phyloP scores from a whole-genome alignment of 352 stramenopile genomes.

The Pythium vanterpoolii region DNA sequence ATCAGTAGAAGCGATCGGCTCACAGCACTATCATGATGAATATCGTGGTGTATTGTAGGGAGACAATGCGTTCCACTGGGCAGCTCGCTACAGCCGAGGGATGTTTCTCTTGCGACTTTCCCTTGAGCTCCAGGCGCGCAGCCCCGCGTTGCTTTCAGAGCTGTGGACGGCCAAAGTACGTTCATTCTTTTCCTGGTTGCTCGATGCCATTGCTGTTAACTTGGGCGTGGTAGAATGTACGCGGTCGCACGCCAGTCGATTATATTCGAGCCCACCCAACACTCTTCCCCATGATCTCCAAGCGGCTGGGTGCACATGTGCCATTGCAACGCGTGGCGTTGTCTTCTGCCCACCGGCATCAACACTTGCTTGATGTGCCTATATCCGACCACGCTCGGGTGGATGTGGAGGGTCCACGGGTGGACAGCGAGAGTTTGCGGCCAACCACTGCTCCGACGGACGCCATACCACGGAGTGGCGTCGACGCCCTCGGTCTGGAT shows the following conservation, averaged over 20 bases:
- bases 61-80: constrained; percentile 75
- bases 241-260: constrained; percentile 47
- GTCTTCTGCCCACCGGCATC: neutral
- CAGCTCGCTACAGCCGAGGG: constrained; percentile 45
- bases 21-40: neutral
- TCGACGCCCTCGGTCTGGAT: constrained; percentile 53
- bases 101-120: constrained; percentile 48
- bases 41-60: constrained; percentile 24
- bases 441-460: constrained; percentile 23
- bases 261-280: constrained; percentile 34
- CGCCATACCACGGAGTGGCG: constrained; percentile 18
- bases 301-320: constrained; percentile 31
- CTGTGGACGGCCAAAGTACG: constrained; percentile 55
- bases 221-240: constrained; percentile 40
- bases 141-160: constrained; percentile 22
- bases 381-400: neutral
- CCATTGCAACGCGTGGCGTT: constrained; percentile 1
- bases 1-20: neutral
- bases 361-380: neutral
- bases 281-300: constrained; percentile 47
- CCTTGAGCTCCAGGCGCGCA: constrained; percentile 31
- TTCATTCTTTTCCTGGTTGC: neutral
- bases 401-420: neutral
- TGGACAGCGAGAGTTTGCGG: constrained; percentile 6
- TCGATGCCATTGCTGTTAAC: neutral